These are phyloP conservation scores for Balansia obtecta DNA, from an alignment of 2,329 filamentous ascomycete genomes.

Conservation along the genomic window DNA sequence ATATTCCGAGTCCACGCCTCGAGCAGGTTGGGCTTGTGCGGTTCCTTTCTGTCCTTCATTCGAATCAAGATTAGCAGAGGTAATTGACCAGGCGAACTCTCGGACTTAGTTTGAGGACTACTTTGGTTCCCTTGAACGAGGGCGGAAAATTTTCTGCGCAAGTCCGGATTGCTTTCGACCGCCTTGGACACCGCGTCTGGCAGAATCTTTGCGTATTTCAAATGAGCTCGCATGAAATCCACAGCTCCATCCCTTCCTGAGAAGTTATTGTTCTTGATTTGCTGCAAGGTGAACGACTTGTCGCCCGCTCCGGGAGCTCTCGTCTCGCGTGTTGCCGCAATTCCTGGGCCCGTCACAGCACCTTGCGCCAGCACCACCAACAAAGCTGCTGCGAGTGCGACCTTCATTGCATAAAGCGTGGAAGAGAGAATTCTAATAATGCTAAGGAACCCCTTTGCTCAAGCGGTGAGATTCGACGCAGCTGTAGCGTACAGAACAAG, in stretches of 20 bases:
- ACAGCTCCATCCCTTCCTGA: conserved; percentile 18
- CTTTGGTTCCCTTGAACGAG: conserved; percentile 1
- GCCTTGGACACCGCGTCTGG: conserved; percentile 16
- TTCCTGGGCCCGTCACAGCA: not conserved
- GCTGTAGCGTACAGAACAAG: not conserved
- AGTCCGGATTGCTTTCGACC: conserved; percentile 11
- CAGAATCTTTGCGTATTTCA: conserved; percentile 24
- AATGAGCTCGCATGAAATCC: conserved; percentile 19
- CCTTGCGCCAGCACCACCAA: conserved; percentile 7
- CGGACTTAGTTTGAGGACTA: too few species aligned
- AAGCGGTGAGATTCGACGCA: not conserved
- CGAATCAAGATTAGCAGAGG: not conserved
- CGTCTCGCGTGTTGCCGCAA: not conserved
- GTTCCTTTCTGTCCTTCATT: conserved; percentile 12
- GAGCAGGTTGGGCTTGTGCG: conserved; percentile 16
- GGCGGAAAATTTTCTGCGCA: conserved; percentile 14
- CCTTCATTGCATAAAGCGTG: conserved; percentile 3
- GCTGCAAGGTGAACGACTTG: conserved; percentile 16
- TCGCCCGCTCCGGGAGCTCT: not conserved
- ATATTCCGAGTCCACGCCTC: conserved; percentile 40
- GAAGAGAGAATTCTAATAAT: not conserved
- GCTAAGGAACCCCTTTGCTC: not conserved
- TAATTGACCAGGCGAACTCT: not conserved
- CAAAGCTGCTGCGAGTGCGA: conserved; percentile 1
- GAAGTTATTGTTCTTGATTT: conserved; percentile 23